Evolutionary conservation across 164 flowering plant species (phyloP).

Genomic region (Magnolia kwangsiensis): DNA sequence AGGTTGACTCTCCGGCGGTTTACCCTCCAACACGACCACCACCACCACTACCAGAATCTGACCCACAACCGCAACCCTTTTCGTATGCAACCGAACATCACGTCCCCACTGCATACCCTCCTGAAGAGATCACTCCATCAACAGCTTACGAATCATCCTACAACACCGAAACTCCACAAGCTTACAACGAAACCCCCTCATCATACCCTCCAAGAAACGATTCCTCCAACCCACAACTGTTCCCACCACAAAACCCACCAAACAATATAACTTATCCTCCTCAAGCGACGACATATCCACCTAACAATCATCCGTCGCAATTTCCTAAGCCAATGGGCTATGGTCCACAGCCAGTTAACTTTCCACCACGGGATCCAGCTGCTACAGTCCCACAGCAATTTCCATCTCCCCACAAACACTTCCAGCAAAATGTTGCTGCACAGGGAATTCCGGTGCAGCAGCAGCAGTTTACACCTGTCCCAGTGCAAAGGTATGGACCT

Average conservation of each 20-base stretch:
- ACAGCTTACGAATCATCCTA: neutral
- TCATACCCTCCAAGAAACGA: neutral
- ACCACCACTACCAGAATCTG: neutral
- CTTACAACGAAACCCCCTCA: neutral
- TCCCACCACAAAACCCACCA: neutral
- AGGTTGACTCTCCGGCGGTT: neutral
- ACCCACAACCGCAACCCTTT: neutral
- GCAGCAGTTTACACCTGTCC: neutral
- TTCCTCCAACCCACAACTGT: neutral
- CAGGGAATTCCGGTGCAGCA: slow-evolving; percentile 5
- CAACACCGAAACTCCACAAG: neutral
- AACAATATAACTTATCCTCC: slow-evolving; percentile 3
- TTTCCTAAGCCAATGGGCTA: neutral
- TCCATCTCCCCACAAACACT: slow-evolving; percentile 3
- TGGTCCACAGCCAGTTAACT: slow-evolving; percentile 1
- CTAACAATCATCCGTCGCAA: neutral
- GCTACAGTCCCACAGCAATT: neutral
- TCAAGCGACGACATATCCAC: slow-evolving; percentile 12
- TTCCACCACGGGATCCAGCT: neutral
- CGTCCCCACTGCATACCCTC: neutral
- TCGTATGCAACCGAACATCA: neutral
- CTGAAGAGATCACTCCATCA: neutral
- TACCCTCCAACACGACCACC: neutral
- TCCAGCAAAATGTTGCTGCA: neutral
- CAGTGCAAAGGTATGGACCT: neutral